Percentiles rank a stretch among this genome's conserved stretches.
These are phyloP conservation scores for Rhypophila decipiens DNA, from an alignment of 495 filamentous ascomycete species.

Conservation along the genomic window DNA sequence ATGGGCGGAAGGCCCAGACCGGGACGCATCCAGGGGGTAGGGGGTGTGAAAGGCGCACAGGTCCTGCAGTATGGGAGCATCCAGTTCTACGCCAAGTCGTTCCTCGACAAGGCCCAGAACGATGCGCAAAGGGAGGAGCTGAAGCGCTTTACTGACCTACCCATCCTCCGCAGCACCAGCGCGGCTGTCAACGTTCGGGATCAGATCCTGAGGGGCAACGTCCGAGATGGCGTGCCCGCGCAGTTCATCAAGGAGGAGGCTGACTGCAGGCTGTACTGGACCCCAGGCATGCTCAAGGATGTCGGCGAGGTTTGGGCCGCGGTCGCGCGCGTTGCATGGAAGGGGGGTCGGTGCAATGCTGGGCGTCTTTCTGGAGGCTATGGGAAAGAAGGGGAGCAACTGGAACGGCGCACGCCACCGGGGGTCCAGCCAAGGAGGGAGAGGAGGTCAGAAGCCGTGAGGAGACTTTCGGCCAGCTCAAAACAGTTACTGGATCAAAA, in stretches of 20 bases:
- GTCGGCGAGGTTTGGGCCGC: constrained; percentile 39
- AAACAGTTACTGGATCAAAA: too few species aligned
- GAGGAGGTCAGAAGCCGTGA: too few species aligned
- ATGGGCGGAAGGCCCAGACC: constrained; percentile 48
- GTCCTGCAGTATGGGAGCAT: constrained; percentile 14
- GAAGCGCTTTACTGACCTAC: background rate
- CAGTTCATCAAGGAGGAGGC: constrained; percentile 46
- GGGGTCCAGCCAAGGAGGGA: too few species aligned
- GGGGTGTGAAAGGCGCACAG: constrained; percentile 49
- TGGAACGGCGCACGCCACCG: too few species aligned
- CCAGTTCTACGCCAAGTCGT: background rate
- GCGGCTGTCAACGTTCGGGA: constrained; percentile 9
- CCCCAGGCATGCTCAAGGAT: constrained; percentile 35
- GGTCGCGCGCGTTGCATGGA: constrained; percentile 53
- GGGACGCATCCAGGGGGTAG: constrained; percentile 51
- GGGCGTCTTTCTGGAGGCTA: constrained; percentile 9
- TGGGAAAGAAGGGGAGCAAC: too few species aligned
- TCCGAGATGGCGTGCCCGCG: constrained; percentile 32
- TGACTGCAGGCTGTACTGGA: constrained; percentile 49
- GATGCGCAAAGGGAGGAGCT: constrained; percentile 1
- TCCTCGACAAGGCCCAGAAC: constrained; percentile 1
- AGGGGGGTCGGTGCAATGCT: constrained; percentile 2
- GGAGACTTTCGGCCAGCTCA: too few species aligned
- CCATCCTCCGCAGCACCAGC: background rate
- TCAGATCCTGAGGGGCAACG: constrained; percentile 25